Percentiles rank a stretch among this genome's conserved stretches.
Evolutionary conservation across 2,329 filamentous ascomycete genomes (phyloP).

Genomic region (Cercospora sp.): DNA sequence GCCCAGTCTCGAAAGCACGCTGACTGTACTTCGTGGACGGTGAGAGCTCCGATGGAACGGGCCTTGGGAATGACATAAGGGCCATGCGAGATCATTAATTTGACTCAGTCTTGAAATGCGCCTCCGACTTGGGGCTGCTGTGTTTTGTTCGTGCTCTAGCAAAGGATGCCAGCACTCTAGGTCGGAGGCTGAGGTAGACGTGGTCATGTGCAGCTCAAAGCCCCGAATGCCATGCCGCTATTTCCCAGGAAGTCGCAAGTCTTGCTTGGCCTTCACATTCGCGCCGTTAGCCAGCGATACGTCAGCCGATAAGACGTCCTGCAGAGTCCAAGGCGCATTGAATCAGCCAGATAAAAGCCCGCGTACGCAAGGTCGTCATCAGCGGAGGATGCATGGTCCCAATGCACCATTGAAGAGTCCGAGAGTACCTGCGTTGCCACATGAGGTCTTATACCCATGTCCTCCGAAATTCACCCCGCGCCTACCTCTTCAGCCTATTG

Average conservation of each 20-base stretch:
- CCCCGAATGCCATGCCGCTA: background rate
- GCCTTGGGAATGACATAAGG: background rate
- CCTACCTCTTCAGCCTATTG: constrained; percentile 7
- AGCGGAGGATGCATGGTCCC: background rate
- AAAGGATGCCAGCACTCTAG: background rate
- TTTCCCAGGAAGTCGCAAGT: background rate
- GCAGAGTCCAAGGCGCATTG: background rate
- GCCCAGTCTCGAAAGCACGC: background rate
- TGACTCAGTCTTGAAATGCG: background rate
- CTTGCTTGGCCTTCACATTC: background rate
- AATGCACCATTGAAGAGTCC: constrained; percentile 1
- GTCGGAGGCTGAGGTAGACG: background rate
- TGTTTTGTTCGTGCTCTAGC: background rate
- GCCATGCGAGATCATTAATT: background rate
- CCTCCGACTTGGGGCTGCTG: background rate
- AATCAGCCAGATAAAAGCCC: background rate
- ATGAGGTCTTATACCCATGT: constrained; percentile 6
- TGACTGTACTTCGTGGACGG: background rate
- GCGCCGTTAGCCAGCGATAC: background rate
- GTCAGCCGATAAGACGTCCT: background rate
- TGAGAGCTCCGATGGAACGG: background rate
- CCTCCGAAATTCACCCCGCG: constrained; percentile 1
- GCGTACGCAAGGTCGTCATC: background rate
- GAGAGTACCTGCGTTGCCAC: background rate
- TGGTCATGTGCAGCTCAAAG: constrained; percentile 1